Evolutionary conservation across 176 grass and related monocot genomes (phyloP).

Genomic region (Avena insularis): DNA sequence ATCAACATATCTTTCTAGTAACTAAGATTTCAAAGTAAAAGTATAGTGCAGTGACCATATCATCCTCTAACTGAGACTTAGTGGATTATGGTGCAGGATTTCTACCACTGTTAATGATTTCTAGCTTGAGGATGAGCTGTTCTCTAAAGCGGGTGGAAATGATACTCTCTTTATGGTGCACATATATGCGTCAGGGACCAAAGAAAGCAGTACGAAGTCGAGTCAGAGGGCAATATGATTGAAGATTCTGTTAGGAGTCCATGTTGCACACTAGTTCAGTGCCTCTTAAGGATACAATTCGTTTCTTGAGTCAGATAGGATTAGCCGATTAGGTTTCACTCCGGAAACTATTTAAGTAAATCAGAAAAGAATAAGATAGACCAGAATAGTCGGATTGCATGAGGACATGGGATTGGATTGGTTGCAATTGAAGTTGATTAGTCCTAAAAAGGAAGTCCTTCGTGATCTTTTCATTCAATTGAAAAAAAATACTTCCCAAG

Average conservation of each 20-base stretch:
- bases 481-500: not conserved
- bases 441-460: not conserved
- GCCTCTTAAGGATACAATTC: not conserved
- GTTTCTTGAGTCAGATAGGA: not conserved
- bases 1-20: conserved; percentile 1
- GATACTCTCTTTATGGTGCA: not conserved
- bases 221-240: not conserved
- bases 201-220: not conserved
- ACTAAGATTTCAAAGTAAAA: not conserved
- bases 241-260: not conserved
- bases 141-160: not conserved
- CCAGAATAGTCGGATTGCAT: not conserved
- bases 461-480: not conserved
- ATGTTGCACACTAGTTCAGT: not conserved
- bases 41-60: not conserved
- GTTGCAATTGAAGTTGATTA: not conserved
- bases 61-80: not conserved
- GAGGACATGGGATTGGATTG: not conserved
- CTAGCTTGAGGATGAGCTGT: not conserved
- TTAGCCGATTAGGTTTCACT: not conserved
- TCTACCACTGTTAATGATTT: not conserved
- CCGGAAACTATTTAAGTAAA: not conserved
- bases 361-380: not conserved
- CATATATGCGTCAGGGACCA: not conserved
- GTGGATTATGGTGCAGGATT: not conserved